Base-by-base conservation (phyloP, 2,329 filamentous ascomycete genomes). In the Hymenoscyphus repandus region DNA sequence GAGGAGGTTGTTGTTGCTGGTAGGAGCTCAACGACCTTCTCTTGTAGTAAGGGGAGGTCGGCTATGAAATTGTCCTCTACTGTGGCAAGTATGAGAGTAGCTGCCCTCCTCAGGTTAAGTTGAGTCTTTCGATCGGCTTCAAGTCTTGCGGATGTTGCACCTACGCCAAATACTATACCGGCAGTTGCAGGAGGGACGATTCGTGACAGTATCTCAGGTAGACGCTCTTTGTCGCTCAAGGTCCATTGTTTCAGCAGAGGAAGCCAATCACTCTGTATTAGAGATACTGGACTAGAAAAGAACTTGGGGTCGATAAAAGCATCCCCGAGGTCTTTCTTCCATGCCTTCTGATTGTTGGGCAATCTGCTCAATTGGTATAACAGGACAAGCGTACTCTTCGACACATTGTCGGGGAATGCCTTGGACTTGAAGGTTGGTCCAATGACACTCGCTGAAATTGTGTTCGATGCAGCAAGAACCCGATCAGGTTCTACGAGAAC, bases 121-220 rank as follows among this genome's bases (percentile, higher is more conserved):
- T 97, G 92, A 1, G 91, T 90, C 69, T 86, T 93, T 51, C 91
- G 85, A 68, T 99, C 93, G 5, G 95, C 90, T 70, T 99, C 93
- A n/a, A 95, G 79, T 52, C 93, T 80, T 33, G 93, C 93, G 39
- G 91, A 95, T 18, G 89, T 90, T 6, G 93, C 93, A 10, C 95
- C 95, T 0, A 99, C 93, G n/a, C 93, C 93, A 64, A 99, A 99
- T 66, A 99, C 92, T 60, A 99, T 95, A 7, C 93, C 93, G 0
- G 95, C 93, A 12, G 91, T 92, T 1, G 91, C 90, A 5, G 93
- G 93, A 3, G 91, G 80, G 5, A 84, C 84, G 55, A 99, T 79
- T 17, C 90, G 85, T 34, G 80, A 76, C 7, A 97, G 70, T 3
- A 96, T 74, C 55, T 99, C 93, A 0, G 84, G 74, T 70, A 99